Conservation (phyloP, 352 stramenopile species). For the Aphanomyces invadans region DNA sequence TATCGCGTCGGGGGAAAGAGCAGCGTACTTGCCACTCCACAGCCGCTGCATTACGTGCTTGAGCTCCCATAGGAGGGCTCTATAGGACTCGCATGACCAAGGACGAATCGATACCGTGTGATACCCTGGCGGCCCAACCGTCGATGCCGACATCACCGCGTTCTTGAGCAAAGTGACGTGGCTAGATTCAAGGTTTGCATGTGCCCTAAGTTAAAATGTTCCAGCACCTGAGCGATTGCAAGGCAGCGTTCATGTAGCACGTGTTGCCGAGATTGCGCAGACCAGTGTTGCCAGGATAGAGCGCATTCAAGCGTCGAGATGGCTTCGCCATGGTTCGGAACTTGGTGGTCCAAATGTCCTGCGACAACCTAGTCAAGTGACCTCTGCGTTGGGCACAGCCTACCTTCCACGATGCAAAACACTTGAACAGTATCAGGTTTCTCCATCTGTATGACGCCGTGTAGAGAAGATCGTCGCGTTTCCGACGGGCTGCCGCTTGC, state of each 20-base stretch:
- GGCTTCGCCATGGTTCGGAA: neutral
- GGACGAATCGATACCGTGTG: neutral
- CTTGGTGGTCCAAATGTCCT: neutral
- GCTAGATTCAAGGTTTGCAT: no score
- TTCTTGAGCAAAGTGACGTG: no score
- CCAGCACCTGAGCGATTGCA: neutral
- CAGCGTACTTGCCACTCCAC: neutral
- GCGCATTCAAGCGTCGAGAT: neutral
- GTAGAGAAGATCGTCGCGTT: neutral
- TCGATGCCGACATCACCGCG: no score
- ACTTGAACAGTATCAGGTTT: neutral
- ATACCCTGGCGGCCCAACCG: neutral
- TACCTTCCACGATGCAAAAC: slow-evolving; percentile 2
- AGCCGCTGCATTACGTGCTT: neutral
- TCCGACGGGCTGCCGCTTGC: neutral
- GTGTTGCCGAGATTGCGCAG: slow-evolving; percentile 8
- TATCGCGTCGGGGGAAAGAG: slow-evolving; percentile 3
- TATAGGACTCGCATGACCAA: neutral
- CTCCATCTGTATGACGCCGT: neutral
- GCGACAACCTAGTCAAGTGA: neutral
- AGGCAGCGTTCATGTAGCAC: slow-evolving; percentile 3
- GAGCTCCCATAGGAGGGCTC: slow-evolving; percentile 29
- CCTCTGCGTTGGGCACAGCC: neutral
- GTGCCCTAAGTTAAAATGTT: no score
- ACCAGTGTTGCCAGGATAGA: slow-evolving; percentile 2